phyloP scores from a whole-genome alignment of 2,329 filamentous ascomycete genomes.

The Rhinocladiella similis region DNA sequence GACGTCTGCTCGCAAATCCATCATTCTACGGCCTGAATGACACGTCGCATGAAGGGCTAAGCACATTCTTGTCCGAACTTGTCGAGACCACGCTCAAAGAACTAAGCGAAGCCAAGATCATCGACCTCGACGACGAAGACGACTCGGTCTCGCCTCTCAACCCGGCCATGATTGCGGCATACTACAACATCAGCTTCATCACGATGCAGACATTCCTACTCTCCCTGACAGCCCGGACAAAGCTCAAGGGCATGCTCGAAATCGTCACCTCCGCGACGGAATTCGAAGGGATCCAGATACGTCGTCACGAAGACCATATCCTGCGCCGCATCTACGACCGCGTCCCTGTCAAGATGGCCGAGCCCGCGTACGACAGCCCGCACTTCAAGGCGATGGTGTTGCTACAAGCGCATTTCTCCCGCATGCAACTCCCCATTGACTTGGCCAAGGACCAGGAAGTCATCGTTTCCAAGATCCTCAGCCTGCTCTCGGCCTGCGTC shows the following conservation, averaged over 20 bases:
- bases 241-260: conserved; percentile 94
- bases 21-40: conserved; percentile 92
- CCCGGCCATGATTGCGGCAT: conserved; percentile 95
- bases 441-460: conserved; percentile 93
- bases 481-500: conserved; percentile 85
- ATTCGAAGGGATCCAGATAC: conserved; percentile 92
- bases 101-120: conserved; percentile 87
- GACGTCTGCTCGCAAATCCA: conserved; percentile 88
- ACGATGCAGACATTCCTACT: conserved; percentile 99
- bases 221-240: conserved; percentile 83
- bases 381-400: conserved; percentile 99
- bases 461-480: conserved; percentile 79
- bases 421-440: conserved; percentile 95
- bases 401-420: conserved; percentile 93
- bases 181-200: conserved; percentile 99
- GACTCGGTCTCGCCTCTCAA: conserved; percentile 87
- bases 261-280: conserved; percentile 96
- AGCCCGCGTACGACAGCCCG: conserved; percentile 83
- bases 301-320: conserved; percentile 85
- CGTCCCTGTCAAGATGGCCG: conserved; percentile 90
- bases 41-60: conserved; percentile 89
- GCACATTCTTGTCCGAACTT: conserved; percentile 87
- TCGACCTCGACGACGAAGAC: conserved; percentile 93
- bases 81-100: conserved; percentile 93
- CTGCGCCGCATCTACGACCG: conserved; percentile 92